Conservation (phyloP, 2,329 filamentous ascomycete species). For the Anthostomella pinea region DNA sequence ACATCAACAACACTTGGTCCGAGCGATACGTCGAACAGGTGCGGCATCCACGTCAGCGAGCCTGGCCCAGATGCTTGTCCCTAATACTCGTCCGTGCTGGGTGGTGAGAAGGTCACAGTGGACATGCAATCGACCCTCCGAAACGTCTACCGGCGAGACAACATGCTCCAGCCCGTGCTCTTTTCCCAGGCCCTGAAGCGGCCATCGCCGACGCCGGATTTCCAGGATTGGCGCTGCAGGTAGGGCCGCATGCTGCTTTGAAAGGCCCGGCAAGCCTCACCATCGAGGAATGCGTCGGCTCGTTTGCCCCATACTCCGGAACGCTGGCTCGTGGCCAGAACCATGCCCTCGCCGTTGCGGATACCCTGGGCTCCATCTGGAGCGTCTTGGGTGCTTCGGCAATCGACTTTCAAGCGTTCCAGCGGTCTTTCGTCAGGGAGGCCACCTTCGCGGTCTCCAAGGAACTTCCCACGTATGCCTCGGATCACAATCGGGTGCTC, state of each 20-base stretch:
- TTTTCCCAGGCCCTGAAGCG: slow-evolving; percentile 7
- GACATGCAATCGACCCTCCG: neutral
- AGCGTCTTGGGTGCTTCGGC: slow-evolving; percentile 1
- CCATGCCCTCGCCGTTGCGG: slow-evolving; percentile 1
- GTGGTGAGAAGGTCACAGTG: slow-evolving; percentile 2
- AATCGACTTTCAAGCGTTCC: slow-evolving; percentile 3
- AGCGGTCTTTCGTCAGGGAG: neutral
- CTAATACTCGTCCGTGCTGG: slow-evolving; percentile 7
- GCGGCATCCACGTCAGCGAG: slow-evolving; percentile 1
- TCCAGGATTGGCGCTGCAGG: slow-evolving; percentile 6
- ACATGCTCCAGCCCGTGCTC: slow-evolving; percentile 9
- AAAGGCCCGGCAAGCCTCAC: slow-evolving; percentile 4
- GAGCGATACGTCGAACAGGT: slow-evolving; percentile 3
- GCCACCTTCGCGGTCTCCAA: slow-evolving; percentile 4
- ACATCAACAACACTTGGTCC: no score
- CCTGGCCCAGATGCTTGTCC: neutral
- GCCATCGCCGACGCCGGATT: slow-evolving; percentile 3
- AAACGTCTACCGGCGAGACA: slow-evolving; percentile 5
- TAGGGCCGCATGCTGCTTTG: slow-evolving; percentile 7
- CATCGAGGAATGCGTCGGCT: slow-evolving; percentile 5
- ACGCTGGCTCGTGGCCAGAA: slow-evolving; percentile 1
- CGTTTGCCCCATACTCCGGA: slow-evolving; percentile 5
- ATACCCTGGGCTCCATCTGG: slow-evolving; percentile 7
- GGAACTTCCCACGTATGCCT: slow-evolving; percentile 4
- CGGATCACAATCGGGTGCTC: slow-evolving; percentile 5